Percentiles rank a stretch among this genome's conserved stretches.
Conservation (phyloP, 169 alveolate species). For the Babesia sp. region DNA sequence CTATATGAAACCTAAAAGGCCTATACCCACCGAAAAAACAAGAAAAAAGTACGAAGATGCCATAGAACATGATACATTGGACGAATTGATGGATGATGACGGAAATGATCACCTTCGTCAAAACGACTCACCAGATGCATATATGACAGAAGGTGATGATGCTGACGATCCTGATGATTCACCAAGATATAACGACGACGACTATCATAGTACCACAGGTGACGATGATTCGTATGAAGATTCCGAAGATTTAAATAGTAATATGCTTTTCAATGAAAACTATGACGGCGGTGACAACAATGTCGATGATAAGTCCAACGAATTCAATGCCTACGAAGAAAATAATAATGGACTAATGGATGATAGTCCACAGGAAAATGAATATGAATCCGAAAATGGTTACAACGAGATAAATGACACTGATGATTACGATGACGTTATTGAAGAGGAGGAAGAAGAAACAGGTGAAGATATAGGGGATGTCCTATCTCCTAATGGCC, state of each 20-base stretch:
- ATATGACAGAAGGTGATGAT: constrained; percentile 18
- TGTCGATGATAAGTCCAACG: neutral
- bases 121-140: neutral
- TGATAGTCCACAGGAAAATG: neutral
- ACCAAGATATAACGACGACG: constrained; percentile 4
- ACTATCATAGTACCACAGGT: neutral
- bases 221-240: constrained; percentile 7
- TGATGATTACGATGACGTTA: constrained; percentile 19
- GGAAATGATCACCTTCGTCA: neutral
- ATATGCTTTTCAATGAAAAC: neutral
- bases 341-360: neutral
- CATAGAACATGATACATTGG: no score
- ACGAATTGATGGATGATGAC: no score
- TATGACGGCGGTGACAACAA: constrained; percentile 5
- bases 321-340: neutral
- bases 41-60: no score
- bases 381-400: neutral
- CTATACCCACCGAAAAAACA: no score
- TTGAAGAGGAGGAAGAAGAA: neutral
- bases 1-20: no score
- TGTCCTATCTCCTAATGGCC: neutral
- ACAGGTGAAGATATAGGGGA: neutral
- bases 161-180: neutral
- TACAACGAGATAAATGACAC: no score
- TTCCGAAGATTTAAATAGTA: neutral